Evolutionary conservation across 1,284 basidiomycete genomes (phyloP), one percentile per base, ranked within the genome.

Genomic region (Neotropicomus parvogracilis): DNA sequence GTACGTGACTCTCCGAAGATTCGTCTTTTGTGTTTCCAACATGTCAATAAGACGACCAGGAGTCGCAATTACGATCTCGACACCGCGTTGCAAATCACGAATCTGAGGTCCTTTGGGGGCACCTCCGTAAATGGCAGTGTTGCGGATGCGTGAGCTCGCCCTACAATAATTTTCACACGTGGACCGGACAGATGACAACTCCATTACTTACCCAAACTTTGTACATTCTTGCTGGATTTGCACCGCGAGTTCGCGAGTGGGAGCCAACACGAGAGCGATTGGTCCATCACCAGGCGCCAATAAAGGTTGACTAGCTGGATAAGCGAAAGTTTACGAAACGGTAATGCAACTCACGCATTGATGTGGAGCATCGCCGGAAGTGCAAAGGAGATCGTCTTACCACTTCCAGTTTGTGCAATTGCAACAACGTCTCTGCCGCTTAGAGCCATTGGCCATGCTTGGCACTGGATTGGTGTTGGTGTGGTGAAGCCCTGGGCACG

Each of bases 321-420:
- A 5, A 65, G 48, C 5, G 2, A 29, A 38, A 38, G 38, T 19
- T 8, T 6, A 44, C n/a, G 17, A 27, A 4, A 0, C 4, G 12
- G 6, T 17, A 33, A 28, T n/a, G 4, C 16, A 7, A 73, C 88
- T 60, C 65, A 90, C 83, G 95, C 95, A 79, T 98, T 99, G 77
- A 99, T 98, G 73, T 99, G 95, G 33, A 99, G 79, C 94, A 99
- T 99, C 50, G 95, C 94, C 44, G 95, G 95, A 40, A 99, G 83
- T 49, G 97, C 95, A 67, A 99, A 99, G 14, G 95, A 88, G 55
- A 99, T 97, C 24, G 95, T 99, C 76, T 99, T 97, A 53, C 94
- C 94, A 65, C 90, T 94, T 58, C 94, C 94, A 19, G 94, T 97
- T 70, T 95, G 92, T 40, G 95, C 94, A 62, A 99, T 94, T 51